Base-by-base conservation (phyloP, 257 asterid genomes). In the Plantago elongata region DNA sequence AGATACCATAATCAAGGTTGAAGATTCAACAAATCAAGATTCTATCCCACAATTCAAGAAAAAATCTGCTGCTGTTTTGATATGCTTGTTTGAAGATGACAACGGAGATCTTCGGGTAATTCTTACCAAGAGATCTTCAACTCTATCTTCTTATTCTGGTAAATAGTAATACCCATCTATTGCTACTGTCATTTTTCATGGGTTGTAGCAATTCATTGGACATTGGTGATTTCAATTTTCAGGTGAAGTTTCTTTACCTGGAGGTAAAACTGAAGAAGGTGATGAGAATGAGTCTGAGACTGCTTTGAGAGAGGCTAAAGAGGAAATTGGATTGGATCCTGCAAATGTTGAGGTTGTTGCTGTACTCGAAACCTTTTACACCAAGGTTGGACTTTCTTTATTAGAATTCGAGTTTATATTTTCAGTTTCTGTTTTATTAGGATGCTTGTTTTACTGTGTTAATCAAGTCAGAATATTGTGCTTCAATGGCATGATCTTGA, bases 231-330 rank as follows among this genome's bases (percentile, higher is more conserved):
- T 70, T 43, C 11, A 15, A 50, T 57, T 70, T 74, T 62, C 59
- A 89, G 95, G 97, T n/a, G 97, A 86, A 76, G 95, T 89, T 69
- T 74, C 91, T 45, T 79, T 89, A 78, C 97, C 97, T 0, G 97
- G 97, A 48, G 97, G 97, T 51, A 86, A 76, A 72, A 77, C 81
- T 63, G 97, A 89, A 46, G 94, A 79, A 34, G 77, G 78, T 3
- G 97, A 89, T 75, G 71, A 67, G 54, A 72, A 64, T 67, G 76
- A 84, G 45, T 64, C 64, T 9, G 88, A 73, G 38, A 89, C 95
- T 49, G 97, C 97, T 8, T 42, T 89, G 72, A 86, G 95, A 64
- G 97, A 89, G 74, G 95, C 97, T 15, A 85, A 84, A 37, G 97
- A 89, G 81, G 97, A 89, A 73, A 87, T 89, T 44, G 94, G 95